Conservation (phyloP, 768 basidiomycete genomes). For the Asterophora parasitica region DNA sequence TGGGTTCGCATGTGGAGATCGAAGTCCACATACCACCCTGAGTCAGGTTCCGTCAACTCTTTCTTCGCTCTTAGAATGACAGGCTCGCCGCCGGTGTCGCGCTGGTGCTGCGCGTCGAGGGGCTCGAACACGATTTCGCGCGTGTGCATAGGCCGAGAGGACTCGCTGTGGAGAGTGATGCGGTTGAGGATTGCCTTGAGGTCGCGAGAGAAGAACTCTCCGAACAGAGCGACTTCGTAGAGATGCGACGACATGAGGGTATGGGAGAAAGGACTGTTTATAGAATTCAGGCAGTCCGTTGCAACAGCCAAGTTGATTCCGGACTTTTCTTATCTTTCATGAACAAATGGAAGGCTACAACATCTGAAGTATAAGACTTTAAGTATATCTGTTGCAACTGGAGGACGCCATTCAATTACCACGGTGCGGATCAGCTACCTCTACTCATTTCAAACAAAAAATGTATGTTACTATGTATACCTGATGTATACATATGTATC, state of each 20-base stretch:
- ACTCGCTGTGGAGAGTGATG: slow-evolving; percentile 78
- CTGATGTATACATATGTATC: no score
- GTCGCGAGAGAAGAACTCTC: slow-evolving; percentile 75
- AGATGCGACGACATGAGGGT: slow-evolving; percentile 50
- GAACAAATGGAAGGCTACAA: no score
- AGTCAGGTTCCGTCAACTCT: slow-evolving; percentile 57
- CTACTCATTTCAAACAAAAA: no score
- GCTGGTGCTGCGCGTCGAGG: slow-evolving; percentile 57
- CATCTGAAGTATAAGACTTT: no score
- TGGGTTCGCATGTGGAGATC: neutral
- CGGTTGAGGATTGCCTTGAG: slow-evolving; percentile 75
- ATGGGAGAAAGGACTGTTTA: no score
- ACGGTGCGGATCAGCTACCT: no score
- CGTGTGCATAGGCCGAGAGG: slow-evolving; percentile 65
- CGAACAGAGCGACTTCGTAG: slow-evolving; percentile 81
- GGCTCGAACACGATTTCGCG: slow-evolving; percentile 83
- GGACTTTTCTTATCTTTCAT: no score
- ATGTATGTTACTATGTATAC: no score
- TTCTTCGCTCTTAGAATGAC: slow-evolving; percentile 69
- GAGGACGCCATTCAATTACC: no score
- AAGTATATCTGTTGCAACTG: no score
- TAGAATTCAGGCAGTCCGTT: no score
- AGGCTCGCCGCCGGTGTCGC: slow-evolving; percentile 61
- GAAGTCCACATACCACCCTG: slow-evolving; percentile 54
- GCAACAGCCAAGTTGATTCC: no score